Percentiles rank a stretch among this genome's conserved stretches.
Conservation (phyloP, 345 rosid species). For the Eucalyptus regnans region DNA sequence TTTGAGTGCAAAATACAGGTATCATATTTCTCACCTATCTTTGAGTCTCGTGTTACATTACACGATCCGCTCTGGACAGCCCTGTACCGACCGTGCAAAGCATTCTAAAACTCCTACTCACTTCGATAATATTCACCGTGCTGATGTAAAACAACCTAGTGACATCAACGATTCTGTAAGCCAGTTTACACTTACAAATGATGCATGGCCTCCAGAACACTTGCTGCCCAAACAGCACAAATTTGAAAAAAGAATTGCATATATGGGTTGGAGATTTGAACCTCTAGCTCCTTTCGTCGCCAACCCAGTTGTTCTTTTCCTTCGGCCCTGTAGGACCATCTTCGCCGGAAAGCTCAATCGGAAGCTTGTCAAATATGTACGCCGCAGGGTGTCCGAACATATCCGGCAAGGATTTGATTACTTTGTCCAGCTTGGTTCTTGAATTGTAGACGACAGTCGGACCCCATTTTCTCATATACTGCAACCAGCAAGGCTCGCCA, state of each 20-base stretch:
- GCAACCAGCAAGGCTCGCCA: slow-evolving; percentile 64
- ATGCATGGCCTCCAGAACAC: background rate
- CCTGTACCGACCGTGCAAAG: background rate
- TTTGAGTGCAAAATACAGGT: background rate
- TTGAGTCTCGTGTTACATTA: background rate
- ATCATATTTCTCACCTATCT: background rate
- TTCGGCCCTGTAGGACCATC: slow-evolving; percentile 94
- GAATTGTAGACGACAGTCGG: slow-evolving; percentile 53
- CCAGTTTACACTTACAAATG: background rate
- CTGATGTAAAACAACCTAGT: background rate
- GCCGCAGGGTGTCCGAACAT: slow-evolving; percentile 19
- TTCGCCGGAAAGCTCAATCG: slow-evolving; percentile 57
- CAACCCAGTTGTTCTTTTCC: slow-evolving; percentile 86
- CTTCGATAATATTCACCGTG: background rate
- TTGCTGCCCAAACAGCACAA: background rate
- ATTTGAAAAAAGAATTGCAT: background rate
- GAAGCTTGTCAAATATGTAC: slow-evolving; percentile 29
- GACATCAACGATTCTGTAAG: background rate
- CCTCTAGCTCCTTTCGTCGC: slow-evolving; percentile 57
- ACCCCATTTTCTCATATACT: slow-evolving; percentile 89
- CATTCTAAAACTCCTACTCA: background rate
- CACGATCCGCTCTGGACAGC: background rate
- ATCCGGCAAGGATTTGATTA: slow-evolving; percentile 30
- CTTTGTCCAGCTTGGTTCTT: slow-evolving; percentile 40
- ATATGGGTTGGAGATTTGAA: background rate